Evolutionary conservation across 768 basidiomycete genomes (phyloP).

Genomic region (Amanita phalloides): DNA sequence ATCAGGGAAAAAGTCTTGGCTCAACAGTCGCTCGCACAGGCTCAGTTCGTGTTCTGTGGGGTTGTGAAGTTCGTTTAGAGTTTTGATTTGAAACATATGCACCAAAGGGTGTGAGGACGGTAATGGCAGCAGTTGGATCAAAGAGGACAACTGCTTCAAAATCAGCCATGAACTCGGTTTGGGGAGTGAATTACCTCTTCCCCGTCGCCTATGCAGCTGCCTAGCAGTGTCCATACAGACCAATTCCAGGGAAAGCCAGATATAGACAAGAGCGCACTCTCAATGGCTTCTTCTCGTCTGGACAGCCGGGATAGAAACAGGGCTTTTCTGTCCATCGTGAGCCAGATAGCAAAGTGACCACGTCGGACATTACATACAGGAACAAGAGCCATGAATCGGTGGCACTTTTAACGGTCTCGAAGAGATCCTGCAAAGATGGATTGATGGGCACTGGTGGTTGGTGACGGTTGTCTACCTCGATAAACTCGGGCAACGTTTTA

Average conservation of each 20-base stretch:
- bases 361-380: conserved; percentile 33
- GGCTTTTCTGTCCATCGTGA: conserved; percentile 48
- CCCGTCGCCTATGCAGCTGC: conserved; percentile 66
- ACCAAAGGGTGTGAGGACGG: conserved; percentile 36
- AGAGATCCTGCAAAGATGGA: conserved; percentile 39
- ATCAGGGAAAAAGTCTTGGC: conserved; percentile 62
- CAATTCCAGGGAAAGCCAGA: conserved; percentile 85
- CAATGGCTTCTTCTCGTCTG: conserved; percentile 79
- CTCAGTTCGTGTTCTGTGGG: conserved; percentile 79
- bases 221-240: conserved; percentile 84
- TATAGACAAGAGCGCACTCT: conserved; percentile 67
- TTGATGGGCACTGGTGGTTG: conserved; percentile 64
- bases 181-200: conserved; percentile 55
- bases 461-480: conserved; percentile 47
- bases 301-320: conserved; percentile 73
- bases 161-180: conserved; percentile 8
- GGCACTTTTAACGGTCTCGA: conserved; percentile 44
- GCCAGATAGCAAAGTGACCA: conserved; percentile 2
- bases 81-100: conserved; percentile 77
- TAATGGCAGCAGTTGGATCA: conserved; percentile 38
- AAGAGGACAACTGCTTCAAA: conserved; percentile 30
- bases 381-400: conserved; percentile 80
- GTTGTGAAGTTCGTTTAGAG: conserved; percentile 81
- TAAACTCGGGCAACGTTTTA: conserved; percentile 2
- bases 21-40: conserved; percentile 70